Base-by-base conservation (phyloP, 768 basidiomycete species). In the Leccinum truebloodii region DNA sequence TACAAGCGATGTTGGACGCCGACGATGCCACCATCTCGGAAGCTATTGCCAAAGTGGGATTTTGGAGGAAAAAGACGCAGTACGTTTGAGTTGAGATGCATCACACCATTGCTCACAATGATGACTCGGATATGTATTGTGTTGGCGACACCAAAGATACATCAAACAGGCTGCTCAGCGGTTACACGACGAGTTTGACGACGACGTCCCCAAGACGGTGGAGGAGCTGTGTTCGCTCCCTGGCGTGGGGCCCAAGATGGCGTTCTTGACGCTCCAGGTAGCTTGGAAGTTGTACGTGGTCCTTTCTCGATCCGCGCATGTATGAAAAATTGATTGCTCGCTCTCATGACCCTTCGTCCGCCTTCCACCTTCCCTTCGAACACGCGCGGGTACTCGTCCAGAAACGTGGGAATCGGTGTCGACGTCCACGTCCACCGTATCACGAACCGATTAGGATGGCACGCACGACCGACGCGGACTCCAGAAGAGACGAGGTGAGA, bases 181-280 rank as follows among this genome's bases (percentile, higher is more conserved):
- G 49, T 78, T 97, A 10, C 77, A 80, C 18, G 88, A 92, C 59
- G 81, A 88, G 0, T 93, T 92, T 60, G 81, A 82, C 50, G 88
- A 88, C 2, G 95, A 98, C 61, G 88, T 98, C 0, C 96, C 96
- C 0, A 86, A 89, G 70, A 95, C 93, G 0, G 86, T 89, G 3
- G 94, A 94, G 39, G 92, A 92, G 44, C 78, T 99, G 9, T 92
- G 94, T 65, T 89, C 89, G 5, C 75, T 98, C 13, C 87, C 87
- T 2, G 96, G 96, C 0, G 95, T 98, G 0, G 96, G 96, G 0
- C 96, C 95, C 0, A 98, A 99, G 74, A 97, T 98, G 94, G 93
- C 93, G 1, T 96, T 92, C 75, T 73, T 97, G 37, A 78, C 86
- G 2, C 79, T 96, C 3, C 94, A 94, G 65, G 83, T 83, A 28